Percentiles rank a stretch among this genome's conserved stretches.
Evolutionary conservation across 2,329 filamentous ascomycete genomes (phyloP).

Genomic region (Daldinia eschscholtzii): DNA sequence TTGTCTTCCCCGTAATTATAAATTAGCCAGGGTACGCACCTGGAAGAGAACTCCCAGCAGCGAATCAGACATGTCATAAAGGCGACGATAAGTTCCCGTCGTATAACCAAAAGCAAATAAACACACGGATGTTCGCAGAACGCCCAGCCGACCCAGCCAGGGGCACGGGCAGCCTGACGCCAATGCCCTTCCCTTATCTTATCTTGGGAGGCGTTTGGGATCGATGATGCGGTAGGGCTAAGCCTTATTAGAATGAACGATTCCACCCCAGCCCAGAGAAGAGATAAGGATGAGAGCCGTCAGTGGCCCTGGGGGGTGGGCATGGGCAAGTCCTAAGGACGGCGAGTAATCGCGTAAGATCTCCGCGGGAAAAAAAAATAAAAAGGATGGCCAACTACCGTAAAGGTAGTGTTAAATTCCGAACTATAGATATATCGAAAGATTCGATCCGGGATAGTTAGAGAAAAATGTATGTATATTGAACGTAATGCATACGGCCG

Average conservation of each 20-base stretch:
- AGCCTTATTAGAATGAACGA: conserved; percentile 24
- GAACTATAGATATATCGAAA: not conserved
- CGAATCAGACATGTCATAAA: conserved; percentile 26
- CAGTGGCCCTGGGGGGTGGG: conserved; percentile 35
- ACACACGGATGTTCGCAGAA: conserved; percentile 16
- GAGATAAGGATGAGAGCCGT: conserved; percentile 45
- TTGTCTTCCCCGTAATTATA: conserved; percentile 22
- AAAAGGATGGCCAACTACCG: not conserved
- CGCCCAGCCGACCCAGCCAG: conserved; percentile 13
- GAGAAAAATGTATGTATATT: conserved; percentile 2
- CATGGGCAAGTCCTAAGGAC: not conserved
- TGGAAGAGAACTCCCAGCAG: conserved; percentile 15
- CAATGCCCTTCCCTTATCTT: conserved; percentile 24
- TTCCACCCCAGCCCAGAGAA: conserved; percentile 41
- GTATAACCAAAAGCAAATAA: conserved; percentile 16
- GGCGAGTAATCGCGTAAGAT: conserved; percentile 21
- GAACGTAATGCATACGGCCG: not conserved
- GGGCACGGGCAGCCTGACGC: not conserved
- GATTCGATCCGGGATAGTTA: conserved; percentile 19
- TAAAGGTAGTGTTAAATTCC: too few species aligned
- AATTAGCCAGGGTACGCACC: conserved; percentile 17
- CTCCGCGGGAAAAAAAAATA: conserved; percentile 34
- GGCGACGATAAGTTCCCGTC: conserved; percentile 13
- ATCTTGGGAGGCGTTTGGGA: conserved; percentile 27
- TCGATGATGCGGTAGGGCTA: conserved; percentile 25